Conservation (phyloP, 2,329 filamentous ascomycete genomes). For the Colletotrichum gloeosporioides region DNA sequence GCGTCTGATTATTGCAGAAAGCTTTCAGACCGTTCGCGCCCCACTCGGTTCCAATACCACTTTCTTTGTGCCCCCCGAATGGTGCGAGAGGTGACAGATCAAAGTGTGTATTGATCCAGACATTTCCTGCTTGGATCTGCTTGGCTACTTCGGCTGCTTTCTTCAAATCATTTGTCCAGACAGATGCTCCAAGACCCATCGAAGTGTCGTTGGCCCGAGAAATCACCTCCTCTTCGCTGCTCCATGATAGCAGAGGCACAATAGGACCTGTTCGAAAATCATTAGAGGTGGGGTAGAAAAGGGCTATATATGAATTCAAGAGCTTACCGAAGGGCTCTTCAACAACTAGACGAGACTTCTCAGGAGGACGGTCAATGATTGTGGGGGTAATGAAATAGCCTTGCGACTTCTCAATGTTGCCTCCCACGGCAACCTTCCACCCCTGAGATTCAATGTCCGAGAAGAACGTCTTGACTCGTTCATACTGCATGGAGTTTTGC, state of each 20-base stretch:
- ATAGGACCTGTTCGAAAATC: neutral
- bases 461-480: slow-evolving; percentile 9
- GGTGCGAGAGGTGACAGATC: neutral
- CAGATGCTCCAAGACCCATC: slow-evolving; percentile 61
- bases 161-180: slow-evolving; percentile 61
- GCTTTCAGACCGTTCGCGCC: neutral
- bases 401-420: neutral
- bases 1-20: neutral
- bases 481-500: slow-evolving; percentile 69
- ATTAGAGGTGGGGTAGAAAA: neutral
- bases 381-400: neutral
- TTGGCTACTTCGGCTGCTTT: slow-evolving; percentile 53
- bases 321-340: neutral
- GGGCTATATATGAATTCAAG: neutral
- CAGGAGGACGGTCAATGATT: neutral
- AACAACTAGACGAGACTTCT: neutral
- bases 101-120: neutral
- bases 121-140: neutral
- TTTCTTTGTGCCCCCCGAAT: neutral
- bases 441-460: slow-evolving; percentile 12
- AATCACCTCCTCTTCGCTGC: slow-evolving; percentile 64
- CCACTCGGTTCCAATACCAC: neutral
- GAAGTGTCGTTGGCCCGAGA: slow-evolving; percentile 57
- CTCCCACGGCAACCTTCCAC: slow-evolving; percentile 9
- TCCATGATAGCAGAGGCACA: slow-evolving; percentile 64